Evolutionary conservation across 2,329 filamentous ascomycete genomes (phyloP), one percentile per base, ranked within the genome.

Genomic region (Helicocarpus griseus): DNA sequence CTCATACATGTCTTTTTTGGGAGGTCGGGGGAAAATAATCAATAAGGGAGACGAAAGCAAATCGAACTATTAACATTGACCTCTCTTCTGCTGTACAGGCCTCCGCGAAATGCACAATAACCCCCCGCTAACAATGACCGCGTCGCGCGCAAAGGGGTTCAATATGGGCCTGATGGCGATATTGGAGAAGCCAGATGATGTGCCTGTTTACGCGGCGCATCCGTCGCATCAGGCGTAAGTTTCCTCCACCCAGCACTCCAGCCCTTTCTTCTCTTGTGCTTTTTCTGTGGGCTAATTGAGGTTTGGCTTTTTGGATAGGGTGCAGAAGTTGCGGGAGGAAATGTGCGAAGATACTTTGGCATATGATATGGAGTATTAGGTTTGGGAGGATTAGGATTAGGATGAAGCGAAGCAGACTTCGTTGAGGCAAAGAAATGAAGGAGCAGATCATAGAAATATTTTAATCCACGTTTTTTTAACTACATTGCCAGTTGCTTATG

Each of bases 101-200:
- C 57, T 73, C 36, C 22, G 63, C 7, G 69, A 66, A 39, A 50
- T 73, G 4, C 61, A 73, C 52, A 56, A 65, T 19, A 64, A 64
- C 33, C 54, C 57, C 6, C 71, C 72, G 3, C 55, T 73, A 19
- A 61, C 68, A 0, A 65, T 69, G 22, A 71, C 67, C 13, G 66
- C 72, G 4, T 62, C 69, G 29, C 64, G 72, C 35, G 66, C 69
- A 19, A 66, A 74, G 49, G 73, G 73, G 1, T 76, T 69, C 51
- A 61, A 75, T 58, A 65, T 73, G 63, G 72, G 68, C 2, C 54
- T 76, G 9, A 66, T 76, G n/a, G 72, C 73, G 4, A 63, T 73
- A 5, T 52, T 76, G 56, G 73, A 75, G 54, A 69, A 68, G 39
- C 54, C 65, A 2, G 70, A 70, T 33, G 63, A 73, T 61, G 56